phyloP scores from a whole-genome alignment of 1,284 basidiomycete species.

The Hemileia vastatrix region DNA sequence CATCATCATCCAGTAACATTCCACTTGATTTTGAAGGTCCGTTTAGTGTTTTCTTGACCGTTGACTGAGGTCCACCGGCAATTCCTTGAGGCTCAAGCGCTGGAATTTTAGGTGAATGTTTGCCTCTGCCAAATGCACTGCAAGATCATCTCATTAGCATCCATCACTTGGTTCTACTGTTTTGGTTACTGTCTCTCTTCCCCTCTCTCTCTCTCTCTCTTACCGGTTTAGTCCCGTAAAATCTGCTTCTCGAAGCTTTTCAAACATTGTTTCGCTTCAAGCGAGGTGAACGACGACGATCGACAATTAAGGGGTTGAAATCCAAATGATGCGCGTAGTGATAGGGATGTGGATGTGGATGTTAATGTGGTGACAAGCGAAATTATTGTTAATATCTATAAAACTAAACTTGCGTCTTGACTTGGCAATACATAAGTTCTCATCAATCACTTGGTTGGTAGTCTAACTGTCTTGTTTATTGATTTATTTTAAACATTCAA shows the following conservation, averaged over 20 bases:
- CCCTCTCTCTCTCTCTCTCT: background rate
- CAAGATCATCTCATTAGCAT: background rate
- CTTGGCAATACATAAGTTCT: too few species aligned
- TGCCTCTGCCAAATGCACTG: constrained; percentile 18
- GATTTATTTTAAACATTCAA: too few species aligned
- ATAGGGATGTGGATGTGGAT: too few species aligned
- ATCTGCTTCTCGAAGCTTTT: constrained; percentile 16
- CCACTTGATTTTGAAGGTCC: background rate
- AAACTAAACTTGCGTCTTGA: too few species aligned
- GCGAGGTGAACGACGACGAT: too few species aligned
- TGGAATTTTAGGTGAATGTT: constrained; percentile 21
- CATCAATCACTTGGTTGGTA: too few species aligned
- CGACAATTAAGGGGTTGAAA: too few species aligned
- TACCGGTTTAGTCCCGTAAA: constrained; percentile 21
- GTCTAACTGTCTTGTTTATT: too few species aligned
- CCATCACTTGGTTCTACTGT: background rate
- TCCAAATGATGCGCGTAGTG: too few species aligned
- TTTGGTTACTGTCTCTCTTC: background rate
- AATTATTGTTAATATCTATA: too few species aligned
- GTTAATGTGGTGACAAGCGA: too few species aligned
- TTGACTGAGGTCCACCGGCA: constrained; percentile 5
- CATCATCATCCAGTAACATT: constrained; percentile 5
- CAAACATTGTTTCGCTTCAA: too few species aligned
- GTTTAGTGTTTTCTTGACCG: background rate
- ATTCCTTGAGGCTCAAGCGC: constrained; percentile 12